Conservation (phyloP, 805 yeast genomes). For the Ascoidea asiatica region DNA sequence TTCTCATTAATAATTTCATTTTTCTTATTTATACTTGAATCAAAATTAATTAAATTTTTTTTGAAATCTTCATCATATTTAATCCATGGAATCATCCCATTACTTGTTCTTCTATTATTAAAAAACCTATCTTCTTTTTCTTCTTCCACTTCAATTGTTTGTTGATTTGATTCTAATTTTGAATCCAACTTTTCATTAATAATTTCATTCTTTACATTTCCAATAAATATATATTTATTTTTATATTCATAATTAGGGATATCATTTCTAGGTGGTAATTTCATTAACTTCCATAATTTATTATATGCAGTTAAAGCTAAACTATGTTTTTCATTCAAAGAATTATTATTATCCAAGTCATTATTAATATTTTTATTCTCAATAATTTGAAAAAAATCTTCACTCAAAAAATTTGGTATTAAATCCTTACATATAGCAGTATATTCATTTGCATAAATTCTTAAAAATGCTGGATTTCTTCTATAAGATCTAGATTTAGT, state of each 20-base stretch:
- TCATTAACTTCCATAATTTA: slow-evolving; percentile 8
- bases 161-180: too few relatives aligned
- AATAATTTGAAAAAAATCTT: not conserved
- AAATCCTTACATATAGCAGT: slow-evolving; percentile 4
- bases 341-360: too few relatives aligned
- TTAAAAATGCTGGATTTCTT: slow-evolving; percentile 7
- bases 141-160: not conserved
- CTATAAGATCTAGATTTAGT: slow-evolving; percentile 5
- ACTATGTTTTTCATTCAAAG: not conserved
- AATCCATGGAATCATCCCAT: slow-evolving; percentile 6
- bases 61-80: slow-evolving; percentile 4
- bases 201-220: not conserved
- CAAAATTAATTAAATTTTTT: not conserved
- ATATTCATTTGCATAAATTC: slow-evolving; percentile 10
- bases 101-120: not conserved
- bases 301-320: slow-evolving; percentile 5
- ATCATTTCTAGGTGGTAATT: slow-evolving; percentile 8
- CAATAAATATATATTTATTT: slow-evolving; percentile 3
- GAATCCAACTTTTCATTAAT: too few relatives aligned
- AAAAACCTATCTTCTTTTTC: not conserved
- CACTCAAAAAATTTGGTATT: slow-evolving; percentile 10
- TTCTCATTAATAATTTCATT: slow-evolving; percentile 1
- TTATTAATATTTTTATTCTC: not conserved
- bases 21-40: not conserved
- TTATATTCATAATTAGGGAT: slow-evolving; percentile 3